Evolutionary conservation across 2,329 filamentous ascomycete genomes (phyloP).

Genomic region (Cyphellophora europaea): DNA sequence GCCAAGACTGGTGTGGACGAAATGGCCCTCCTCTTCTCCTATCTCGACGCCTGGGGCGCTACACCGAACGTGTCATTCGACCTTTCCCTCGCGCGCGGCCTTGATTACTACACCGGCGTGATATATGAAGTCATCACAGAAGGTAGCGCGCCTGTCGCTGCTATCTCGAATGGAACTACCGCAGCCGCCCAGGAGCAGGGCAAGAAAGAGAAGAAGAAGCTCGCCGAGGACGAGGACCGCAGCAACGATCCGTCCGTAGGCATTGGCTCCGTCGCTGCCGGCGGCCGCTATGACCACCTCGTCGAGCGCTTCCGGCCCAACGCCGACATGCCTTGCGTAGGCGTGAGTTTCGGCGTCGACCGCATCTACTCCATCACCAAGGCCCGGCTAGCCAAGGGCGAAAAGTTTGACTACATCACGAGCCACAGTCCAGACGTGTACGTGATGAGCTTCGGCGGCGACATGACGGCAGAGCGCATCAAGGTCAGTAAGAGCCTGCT

Average conservation of each 20-base stretch:
- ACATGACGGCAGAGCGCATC: constrained; percentile 76
- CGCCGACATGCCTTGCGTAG: constrained; percentile 77
- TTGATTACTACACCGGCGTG: constrained; percentile 87
- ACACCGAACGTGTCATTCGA: constrained; percentile 75
- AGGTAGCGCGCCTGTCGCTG: constrained; percentile 53
- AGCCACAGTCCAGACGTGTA: constrained; percentile 62
- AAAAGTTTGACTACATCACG: constrained; percentile 37
- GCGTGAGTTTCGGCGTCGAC: constrained; percentile 89
- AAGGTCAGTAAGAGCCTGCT: constrained; percentile 66
- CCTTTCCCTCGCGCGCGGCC: constrained; percentile 75
- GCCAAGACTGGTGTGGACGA: constrained; percentile 75
- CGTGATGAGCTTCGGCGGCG: constrained; percentile 89
- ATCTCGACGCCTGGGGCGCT: constrained; percentile 68
- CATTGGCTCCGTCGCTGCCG: constrained; percentile 80
- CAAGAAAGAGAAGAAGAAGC: constrained; percentile 47
- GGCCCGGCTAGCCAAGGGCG: constrained; percentile 56
- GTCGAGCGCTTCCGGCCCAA: constrained; percentile 91
- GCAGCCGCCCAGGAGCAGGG: constrained; percentile 39
- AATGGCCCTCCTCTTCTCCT: constrained; percentile 70
- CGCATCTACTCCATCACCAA: constrained; percentile 91
- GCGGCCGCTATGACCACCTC: constrained; percentile 84
- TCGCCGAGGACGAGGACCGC: constrained; percentile 54
- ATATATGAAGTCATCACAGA: constrained; percentile 87
- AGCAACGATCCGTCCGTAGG: constrained; percentile 72
- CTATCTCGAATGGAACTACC: constrained; percentile 23